Conservation (phyloP, 805 yeast species). For the Scheffersomyces amazonensis region DNA sequence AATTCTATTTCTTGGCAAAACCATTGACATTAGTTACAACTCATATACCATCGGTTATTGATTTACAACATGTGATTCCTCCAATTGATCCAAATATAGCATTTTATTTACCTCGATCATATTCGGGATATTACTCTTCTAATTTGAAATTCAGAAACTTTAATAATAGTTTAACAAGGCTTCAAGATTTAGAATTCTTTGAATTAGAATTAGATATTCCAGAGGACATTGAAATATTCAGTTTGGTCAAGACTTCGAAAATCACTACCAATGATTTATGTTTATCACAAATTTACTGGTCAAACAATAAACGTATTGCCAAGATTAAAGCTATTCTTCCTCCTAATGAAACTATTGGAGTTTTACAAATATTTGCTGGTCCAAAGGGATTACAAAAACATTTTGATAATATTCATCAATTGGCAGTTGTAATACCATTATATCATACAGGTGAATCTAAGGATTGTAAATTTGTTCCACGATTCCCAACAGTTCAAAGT, state of each 20-base stretch:
- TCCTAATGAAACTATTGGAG: slow-evolving; percentile 62
- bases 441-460: slow-evolving; percentile 66
- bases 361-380: slow-evolving; percentile 73
- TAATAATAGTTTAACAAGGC: slow-evolving; percentile 71
- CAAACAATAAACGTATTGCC: slow-evolving; percentile 57
- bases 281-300: slow-evolving; percentile 78
- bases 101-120: slow-evolving; percentile 78
- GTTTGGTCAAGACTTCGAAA: slow-evolving; percentile 53
- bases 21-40: slow-evolving; percentile 78
- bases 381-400: slow-evolving; percentile 56
- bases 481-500: slow-evolving; percentile 69
- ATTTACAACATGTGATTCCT: slow-evolving; percentile 84
- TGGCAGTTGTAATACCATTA: slow-evolving; percentile 72
- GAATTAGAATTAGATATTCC: slow-evolving; percentile 79
- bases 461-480: slow-evolving; percentile 63
- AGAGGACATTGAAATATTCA: slow-evolving; percentile 61
- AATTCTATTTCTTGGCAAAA: slow-evolving; percentile 72
- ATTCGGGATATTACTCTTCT: slow-evolving; percentile 71
- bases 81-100: slow-evolving; percentile 78
- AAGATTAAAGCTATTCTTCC: slow-evolving; percentile 83
- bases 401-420: slow-evolving; percentile 58
- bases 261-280: slow-evolving; percentile 50
- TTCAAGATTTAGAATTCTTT: slow-evolving; percentile 72
- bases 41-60: slow-evolving; percentile 78
- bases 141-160: slow-evolving; percentile 58